Evolutionary conservation across 192 early-diverging fungal species (phyloP).

Genomic region (Backusella westeae): DNA sequence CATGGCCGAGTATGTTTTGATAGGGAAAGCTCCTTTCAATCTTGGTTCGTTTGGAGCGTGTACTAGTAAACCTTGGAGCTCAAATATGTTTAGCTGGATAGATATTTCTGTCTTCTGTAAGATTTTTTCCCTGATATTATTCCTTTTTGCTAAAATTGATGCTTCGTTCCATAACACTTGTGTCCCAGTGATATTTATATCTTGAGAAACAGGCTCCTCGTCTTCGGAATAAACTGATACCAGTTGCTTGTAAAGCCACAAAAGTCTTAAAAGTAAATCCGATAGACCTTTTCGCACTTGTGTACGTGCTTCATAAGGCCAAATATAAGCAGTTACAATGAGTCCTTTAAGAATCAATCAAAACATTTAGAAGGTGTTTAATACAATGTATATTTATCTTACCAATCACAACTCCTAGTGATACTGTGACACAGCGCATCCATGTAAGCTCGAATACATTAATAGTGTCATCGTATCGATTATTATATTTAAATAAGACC

Average conservation of each 20-base stretch:
- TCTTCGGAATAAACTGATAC: constrained; percentile 46
- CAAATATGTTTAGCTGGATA: constrained; percentile 60
- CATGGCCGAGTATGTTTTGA: constrained; percentile 57
- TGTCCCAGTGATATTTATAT: constrained; percentile 31
- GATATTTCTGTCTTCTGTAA: constrained; percentile 64
- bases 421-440: constrained; percentile 62
- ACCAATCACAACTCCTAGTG: constrained; percentile 66
- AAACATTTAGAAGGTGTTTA: neutral
- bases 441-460: constrained; percentile 52
- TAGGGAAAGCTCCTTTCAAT: constrained; percentile 75
- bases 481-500: constrained; percentile 67
- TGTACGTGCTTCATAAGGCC: constrained; percentile 80
- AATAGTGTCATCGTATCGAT: constrained; percentile 52
- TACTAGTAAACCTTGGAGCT: constrained; percentile 54
- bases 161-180: neutral
- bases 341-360: neutral
- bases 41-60: constrained; percentile 80
- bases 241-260: constrained; percentile 64
- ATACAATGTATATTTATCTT: neutral
- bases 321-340: constrained; percentile 62
- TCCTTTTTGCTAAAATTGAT: neutral
- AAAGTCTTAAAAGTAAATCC: constrained; percentile 65
- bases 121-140: neutral
- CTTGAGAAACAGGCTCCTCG: neutral
- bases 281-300: constrained; percentile 71